Conservation (phyloP, 1,284 basidiomycete genomes). For the Cryptococcus neoformans region DNA sequence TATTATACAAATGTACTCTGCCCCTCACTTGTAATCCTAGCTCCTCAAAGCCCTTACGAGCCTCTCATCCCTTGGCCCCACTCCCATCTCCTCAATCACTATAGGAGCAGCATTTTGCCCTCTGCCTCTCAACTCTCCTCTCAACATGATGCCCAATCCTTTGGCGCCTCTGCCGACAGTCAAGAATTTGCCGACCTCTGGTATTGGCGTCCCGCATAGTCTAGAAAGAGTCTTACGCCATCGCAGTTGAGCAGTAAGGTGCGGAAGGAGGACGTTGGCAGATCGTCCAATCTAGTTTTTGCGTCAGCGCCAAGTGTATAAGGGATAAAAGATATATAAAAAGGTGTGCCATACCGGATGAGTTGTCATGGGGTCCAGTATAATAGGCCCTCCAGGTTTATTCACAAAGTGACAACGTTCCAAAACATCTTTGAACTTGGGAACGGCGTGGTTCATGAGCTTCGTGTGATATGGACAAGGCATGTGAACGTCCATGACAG, state of each 20-base stretch:
- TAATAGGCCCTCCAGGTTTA: constrained; percentile 21
- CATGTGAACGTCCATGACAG: constrained; percentile 48
- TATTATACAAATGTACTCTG: too few relatives aligned
- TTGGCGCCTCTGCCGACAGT: constrained; percentile 47
- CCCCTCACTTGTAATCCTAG: too few relatives aligned
- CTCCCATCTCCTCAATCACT: constrained; percentile 39
- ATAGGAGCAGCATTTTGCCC: constrained; percentile 26
- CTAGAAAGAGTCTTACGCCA: constrained; percentile 47
- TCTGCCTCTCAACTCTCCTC: constrained; percentile 40
- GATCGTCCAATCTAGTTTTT: constrained; percentile 24
- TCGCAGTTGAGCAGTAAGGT: constrained; percentile 41
- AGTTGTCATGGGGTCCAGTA: constrained; percentile 46
- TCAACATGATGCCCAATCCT: constrained; percentile 47
- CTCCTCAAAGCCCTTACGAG: constrained; percentile 1
- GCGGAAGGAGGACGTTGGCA: constrained; percentile 33
- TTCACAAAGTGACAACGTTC: constrained; percentile 31
- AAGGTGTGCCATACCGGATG: constrained; percentile 25
- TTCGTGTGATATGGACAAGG: constrained; percentile 46
- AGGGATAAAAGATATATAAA: background rate
- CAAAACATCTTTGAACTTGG: constrained; percentile 36
- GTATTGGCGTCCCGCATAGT: constrained; percentile 30
- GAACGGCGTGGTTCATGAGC: constrained; percentile 45
- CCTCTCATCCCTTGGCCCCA: constrained; percentile 18
- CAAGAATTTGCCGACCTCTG: constrained; percentile 34
- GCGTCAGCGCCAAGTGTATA: background rate